Evolutionary conservation across 148 eudicot genomes (phyloP).

Genomic region (Fallopia convolvulus): DNA sequence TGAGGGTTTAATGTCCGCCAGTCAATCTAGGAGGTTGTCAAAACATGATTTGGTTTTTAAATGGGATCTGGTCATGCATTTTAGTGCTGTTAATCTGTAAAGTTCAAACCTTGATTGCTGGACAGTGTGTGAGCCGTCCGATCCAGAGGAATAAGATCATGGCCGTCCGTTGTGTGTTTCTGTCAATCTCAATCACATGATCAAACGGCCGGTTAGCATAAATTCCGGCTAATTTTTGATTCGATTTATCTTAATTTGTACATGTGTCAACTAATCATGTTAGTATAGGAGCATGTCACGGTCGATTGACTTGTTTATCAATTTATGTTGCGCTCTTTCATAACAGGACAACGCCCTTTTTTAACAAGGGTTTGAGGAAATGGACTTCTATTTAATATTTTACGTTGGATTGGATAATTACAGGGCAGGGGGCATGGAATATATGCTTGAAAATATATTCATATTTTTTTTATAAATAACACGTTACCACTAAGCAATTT

Average conservation of each 20-base stretch:
- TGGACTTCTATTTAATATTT: background rate
- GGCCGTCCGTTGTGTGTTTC: background rate
- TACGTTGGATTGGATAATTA: background rate
- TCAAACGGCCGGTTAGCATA: background rate
- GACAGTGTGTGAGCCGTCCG: background rate
- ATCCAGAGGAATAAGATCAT: background rate
- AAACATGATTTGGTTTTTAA: background rate
- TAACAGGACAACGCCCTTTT: background rate
- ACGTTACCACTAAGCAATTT: too few species aligned
- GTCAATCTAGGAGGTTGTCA: background rate
- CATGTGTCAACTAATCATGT: background rate
- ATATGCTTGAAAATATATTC: too few species aligned
- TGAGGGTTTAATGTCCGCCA: background rate
- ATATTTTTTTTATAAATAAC: too few species aligned
- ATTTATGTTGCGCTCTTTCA: background rate
- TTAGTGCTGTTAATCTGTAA: background rate
- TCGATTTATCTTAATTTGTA: background rate
- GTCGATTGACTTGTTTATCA: background rate
- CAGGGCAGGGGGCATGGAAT: background rate
- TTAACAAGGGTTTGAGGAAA: background rate
- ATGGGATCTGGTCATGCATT: background rate
- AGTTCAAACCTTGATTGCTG: background rate
- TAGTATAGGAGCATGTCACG: background rate
- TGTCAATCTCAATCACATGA: background rate
- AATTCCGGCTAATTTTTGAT: background rate